phyloP scores from a whole-genome alignment of 1,284 basidiomycete species.

The Ceratobasidium sp. region DNA sequence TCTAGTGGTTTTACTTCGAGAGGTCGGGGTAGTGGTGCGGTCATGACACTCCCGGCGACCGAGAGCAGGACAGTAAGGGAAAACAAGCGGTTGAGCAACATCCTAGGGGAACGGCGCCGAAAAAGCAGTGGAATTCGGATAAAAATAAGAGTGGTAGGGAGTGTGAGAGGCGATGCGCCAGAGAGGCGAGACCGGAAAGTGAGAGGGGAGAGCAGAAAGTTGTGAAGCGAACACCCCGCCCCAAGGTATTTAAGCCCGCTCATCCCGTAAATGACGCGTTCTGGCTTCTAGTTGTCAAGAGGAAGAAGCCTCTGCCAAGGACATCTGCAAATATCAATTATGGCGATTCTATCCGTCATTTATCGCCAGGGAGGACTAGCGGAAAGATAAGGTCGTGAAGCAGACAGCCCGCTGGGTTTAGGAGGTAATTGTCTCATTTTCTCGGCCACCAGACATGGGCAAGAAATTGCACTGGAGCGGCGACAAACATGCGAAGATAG shows the following conservation, averaged over 20 bases:
- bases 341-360: not conserved
- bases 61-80: constrained; percentile 24
- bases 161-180: not conserved
- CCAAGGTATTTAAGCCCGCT: not conserved
- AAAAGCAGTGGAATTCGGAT: not conserved
- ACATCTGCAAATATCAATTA: not conserved
- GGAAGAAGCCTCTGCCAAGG: constrained; percentile 11
- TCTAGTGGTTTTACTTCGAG: not conserved
- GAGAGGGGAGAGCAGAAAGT: not conserved
- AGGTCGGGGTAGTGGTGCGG: constrained; percentile 24
- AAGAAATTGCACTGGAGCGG: not conserved
- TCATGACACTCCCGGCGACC: constrained; percentile 1
- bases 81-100: constrained; percentile 23
- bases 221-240: not conserved
- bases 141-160: not conserved
- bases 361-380: not conserved
- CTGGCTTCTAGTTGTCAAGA: not conserved
- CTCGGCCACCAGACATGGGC: no score
- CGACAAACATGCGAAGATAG: not conserved
- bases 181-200: not conserved
- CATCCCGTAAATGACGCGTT: constrained; percentile 8
- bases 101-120: not conserved
- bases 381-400: not conserved
- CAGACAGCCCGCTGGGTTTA: not conserved
- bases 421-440: not conserved